phyloP scores from a whole-genome alignment of 1,139 yeast genomes.

The Candida sp. region DNA sequence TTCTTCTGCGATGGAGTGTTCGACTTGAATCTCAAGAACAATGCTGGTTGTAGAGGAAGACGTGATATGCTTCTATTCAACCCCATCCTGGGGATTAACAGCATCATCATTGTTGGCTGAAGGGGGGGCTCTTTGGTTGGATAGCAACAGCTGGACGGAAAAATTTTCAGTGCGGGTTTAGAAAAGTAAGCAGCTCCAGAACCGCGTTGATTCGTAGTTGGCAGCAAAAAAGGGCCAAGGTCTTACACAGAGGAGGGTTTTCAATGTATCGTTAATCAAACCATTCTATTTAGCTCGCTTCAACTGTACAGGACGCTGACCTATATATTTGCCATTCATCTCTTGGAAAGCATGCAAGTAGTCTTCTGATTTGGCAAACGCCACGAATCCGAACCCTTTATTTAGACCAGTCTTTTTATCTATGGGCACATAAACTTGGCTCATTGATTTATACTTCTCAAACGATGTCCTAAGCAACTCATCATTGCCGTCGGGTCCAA shows the following conservation, averaged over 20 bases:
- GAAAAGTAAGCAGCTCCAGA: too few relatives aligned
- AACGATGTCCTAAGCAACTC: slow-evolving; percentile 57
- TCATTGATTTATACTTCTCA: slow-evolving; percentile 49
- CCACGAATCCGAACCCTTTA: slow-evolving; percentile 76
- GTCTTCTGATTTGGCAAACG: slow-evolving; percentile 64
- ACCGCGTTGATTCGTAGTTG: too few relatives aligned
- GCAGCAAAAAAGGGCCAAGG: too few relatives aligned
- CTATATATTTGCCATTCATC: slow-evolving; percentile 78
- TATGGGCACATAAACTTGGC: slow-evolving; percentile 58
- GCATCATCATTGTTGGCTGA: not conserved
- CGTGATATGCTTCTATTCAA: not conserved
- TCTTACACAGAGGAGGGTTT: too few relatives aligned
- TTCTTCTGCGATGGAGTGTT: slow-evolving; percentile 24
- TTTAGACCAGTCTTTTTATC: slow-evolving; percentile 47
- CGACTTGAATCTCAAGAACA: slow-evolving; percentile 23
- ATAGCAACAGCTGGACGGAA: not conserved
- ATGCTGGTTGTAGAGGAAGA: not conserved
- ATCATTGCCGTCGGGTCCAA: slow-evolving; percentile 71
- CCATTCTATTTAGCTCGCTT: slow-evolving; percentile 60
- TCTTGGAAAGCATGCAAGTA: slow-evolving; percentile 74
- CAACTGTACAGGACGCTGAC: slow-evolving; percentile 73
- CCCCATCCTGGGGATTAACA: slow-evolving; percentile 6
- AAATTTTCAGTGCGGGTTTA: too few relatives aligned
- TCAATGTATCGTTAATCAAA: too few relatives aligned
- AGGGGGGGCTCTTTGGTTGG: not conserved